These are phyloP conservation scores for Mayamaea pseudoterrestris DNA, from an alignment of 108 stramenopile genomes.

Conservation along the genomic window DNA sequence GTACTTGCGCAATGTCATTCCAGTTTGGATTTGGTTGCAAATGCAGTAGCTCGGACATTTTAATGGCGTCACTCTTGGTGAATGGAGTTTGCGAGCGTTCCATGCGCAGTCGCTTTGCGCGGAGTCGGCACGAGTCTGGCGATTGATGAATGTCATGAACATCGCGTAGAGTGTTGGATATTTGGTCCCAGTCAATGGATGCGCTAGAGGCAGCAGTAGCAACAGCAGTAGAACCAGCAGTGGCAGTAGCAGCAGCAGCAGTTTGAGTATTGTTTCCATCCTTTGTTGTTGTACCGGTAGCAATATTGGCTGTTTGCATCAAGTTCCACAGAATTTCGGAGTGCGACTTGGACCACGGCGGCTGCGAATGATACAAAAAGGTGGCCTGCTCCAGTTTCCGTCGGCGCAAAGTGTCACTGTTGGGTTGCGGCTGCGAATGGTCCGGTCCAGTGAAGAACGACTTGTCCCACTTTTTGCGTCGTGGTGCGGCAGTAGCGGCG, in stretches of 20 bases:
- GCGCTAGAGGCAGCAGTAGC: neutral
- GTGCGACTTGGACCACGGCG: conserved; percentile 18
- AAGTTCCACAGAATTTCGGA: conserved; percentile 5
- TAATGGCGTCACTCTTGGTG: too few relatives aligned
- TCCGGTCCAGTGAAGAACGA: conserved; percentile 27
- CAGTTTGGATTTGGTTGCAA: too few relatives aligned
- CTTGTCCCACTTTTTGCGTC: neutral
- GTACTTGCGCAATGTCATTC: neutral
- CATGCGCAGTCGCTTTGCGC: too few relatives aligned
- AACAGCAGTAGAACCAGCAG: neutral
- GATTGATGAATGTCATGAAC: neutral
- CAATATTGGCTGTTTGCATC: conserved; percentile 5
- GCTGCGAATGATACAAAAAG: conserved; percentile 5
- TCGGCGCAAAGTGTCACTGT: conserved; percentile 4
- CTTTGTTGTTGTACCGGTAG: conserved; percentile 2
- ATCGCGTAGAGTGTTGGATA: neutral
- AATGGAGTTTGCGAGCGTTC: too few relatives aligned
- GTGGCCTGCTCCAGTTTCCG: neutral
- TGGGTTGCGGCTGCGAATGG: conserved; percentile 14
- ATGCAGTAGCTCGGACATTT: too few relatives aligned
- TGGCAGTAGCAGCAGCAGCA: neutral
- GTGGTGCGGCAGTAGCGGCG: neutral
- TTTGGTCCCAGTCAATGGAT: neutral
- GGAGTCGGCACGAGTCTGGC: neutral
- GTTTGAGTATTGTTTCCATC: neutral